Evolutionary conservation across 2,329 filamentous ascomycete species (phyloP), one percentile per base, ranked within the genome.

Genomic region (Cladophialophora chaetospira): DNA sequence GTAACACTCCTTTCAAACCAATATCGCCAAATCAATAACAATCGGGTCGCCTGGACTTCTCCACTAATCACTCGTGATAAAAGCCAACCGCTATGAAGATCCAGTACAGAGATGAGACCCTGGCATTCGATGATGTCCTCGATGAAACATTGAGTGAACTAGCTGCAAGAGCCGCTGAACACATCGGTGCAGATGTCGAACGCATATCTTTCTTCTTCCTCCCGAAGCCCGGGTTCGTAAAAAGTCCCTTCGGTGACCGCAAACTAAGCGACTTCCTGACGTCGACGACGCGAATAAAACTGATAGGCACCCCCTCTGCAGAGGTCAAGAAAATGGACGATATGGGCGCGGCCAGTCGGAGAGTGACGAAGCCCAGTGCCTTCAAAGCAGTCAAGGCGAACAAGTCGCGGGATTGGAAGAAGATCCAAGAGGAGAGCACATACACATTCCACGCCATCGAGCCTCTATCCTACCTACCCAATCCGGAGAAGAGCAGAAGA

Each of bases 401-500:
- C 35, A 65, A 64, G 17, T 54, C 61, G 15, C 62, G 63, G 13
- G 68, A 71, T 50, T 69, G 66, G 65, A 61, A 64, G 33, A 69
- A 65, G 57, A 42, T 63, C 36, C 74, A 78, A 68, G 83, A 84
- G n/a, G 82, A 87, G 57, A 76, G 79, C 17, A 79, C 78, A 58
- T 96, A 96, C 75, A 96, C 89, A 0, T 99, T 99, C 74, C 81
- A 87, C 62, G 83, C 84, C 0, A 78, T 97, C 0, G 82, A 85
- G 1, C 89, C 92, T 0, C 81, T 99, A 0, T 76, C 83, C 0
- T 86, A 93, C 66, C 85, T 97, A 0, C 91, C 91, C 0, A 82
- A 88, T 53, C 87, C 92, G 0, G 81, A 87, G 21, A 85, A 86
- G 51, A 89, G 87, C 9, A 79, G 85, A 3, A 76, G 80, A 0